phyloP scores from a whole-genome alignment of 2,329 filamentous ascomycete genomes.

The Pyrenophora tritici-repentis region DNA sequence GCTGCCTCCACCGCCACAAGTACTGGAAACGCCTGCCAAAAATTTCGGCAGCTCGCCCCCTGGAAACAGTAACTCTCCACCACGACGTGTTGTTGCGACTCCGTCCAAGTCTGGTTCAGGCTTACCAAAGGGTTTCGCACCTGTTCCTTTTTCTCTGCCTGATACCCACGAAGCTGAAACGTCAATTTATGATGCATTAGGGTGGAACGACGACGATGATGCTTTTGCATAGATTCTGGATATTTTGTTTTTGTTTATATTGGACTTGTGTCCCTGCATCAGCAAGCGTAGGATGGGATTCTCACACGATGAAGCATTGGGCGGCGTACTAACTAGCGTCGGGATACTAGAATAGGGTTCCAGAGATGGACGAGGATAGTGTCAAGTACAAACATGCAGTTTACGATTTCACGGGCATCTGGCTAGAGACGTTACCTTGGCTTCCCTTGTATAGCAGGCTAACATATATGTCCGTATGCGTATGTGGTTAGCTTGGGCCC shows the following conservation, averaged over 20 bases:
- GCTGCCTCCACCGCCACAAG: slow-evolving; percentile 5
- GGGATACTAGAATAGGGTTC: not conserved
- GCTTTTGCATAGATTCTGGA: slow-evolving; percentile 20
- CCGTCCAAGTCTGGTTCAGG: slow-evolving; percentile 21
- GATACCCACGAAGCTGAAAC: slow-evolving; percentile 21
- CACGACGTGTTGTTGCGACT: slow-evolving; percentile 24
- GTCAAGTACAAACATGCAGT: not conserved
- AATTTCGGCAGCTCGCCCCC: slow-evolving; percentile 17
- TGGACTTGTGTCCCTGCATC: slow-evolving; percentile 33
- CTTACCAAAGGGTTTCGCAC: not conserved
- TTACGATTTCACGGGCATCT: not conserved
- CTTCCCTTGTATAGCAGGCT: not conserved
- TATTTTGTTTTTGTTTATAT: slow-evolving; percentile 15
- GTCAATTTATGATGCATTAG: slow-evolving; percentile 51
- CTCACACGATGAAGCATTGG: slow-evolving; percentile 26
- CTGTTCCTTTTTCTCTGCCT: slow-evolving; percentile 14
- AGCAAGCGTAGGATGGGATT: slow-evolving; percentile 30
- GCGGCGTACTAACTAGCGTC: slow-evolving; percentile 13
- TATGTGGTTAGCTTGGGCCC: slow-evolving; percentile 1
- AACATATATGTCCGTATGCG: not conserved
- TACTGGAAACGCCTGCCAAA: slow-evolving; percentile 36
- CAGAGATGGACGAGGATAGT: slow-evolving; percentile 1
- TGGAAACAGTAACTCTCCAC: slow-evolving; percentile 5
- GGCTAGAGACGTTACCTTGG: not conserved
- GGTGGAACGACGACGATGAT: slow-evolving; percentile 54